Evolutionary conservation across 2,329 filamentous ascomycete genomes (phyloP).

Genomic region (Phaeosphaeriaceae sp.): DNA sequence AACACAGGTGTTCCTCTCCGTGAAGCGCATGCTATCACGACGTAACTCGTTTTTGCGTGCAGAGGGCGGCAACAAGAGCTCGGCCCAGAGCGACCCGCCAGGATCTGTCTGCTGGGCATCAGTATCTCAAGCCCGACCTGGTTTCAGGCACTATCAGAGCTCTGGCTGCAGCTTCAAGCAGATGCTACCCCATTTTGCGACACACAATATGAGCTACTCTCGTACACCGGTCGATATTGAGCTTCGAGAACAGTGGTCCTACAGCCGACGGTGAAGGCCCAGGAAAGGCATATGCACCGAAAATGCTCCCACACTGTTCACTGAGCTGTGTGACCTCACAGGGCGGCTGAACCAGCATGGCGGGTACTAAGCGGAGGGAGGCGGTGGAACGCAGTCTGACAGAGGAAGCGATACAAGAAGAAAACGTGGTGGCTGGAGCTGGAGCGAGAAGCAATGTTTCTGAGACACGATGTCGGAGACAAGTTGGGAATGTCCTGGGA

Average conservation of each 20-base stretch:
- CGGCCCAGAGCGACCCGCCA: not conserved
- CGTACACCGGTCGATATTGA: not conserved
- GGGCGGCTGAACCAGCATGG: slow-evolving; percentile 19
- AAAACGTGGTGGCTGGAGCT: slow-evolving; percentile 3
- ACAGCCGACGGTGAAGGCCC: slow-evolving; percentile 19
- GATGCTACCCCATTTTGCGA: not conserved
- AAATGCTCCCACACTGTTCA: slow-evolving; percentile 12
- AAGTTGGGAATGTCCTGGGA: not conserved
- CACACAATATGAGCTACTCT: not conserved
- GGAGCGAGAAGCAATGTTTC: not conserved
- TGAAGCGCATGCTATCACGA: not conserved
- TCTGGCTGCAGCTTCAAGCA: not conserved
- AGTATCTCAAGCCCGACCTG: not conserved
- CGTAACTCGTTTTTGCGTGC: not conserved
- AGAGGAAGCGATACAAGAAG: not conserved
- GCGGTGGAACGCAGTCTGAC: slow-evolving; percentile 3
- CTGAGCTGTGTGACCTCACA: slow-evolving; percentile 19
- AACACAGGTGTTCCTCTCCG: not conserved
- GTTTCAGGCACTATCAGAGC: not conserved
- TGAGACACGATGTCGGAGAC: not conserved
- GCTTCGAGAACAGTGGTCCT: not conserved
- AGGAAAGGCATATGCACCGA: slow-evolving; percentile 21
- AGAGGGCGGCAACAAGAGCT: not conserved
- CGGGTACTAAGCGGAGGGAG: slow-evolving; percentile 15
- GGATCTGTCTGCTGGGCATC: not conserved